These are phyloP conservation scores for Didymella segeticola DNA, from an alignment of 2,329 filamentous ascomycete genomes.

Conservation along the genomic window DNA sequence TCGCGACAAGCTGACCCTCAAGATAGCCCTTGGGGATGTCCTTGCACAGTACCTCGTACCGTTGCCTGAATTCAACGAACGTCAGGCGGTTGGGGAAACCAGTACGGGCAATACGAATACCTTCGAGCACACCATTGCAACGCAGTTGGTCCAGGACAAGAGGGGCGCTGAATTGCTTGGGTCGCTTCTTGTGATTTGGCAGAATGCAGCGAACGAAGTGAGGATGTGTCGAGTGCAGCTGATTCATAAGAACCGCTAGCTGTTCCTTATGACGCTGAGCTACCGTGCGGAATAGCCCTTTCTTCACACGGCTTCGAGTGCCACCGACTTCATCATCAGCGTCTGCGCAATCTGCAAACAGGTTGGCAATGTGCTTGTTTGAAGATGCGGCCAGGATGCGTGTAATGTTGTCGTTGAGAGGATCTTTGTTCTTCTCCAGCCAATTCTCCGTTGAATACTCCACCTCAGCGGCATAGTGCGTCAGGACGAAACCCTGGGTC, in stretches of 20 bases:
- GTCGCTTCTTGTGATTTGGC: conserved; percentile 96
- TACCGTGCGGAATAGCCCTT: conserved; percentile 94
- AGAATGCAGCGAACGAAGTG: conserved; percentile 98
- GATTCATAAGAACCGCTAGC: conserved; percentile 92
- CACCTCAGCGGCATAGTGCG: conserved; percentile 96
- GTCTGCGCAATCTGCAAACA: conserved; percentile 90
- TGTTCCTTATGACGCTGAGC: conserved; percentile 98
- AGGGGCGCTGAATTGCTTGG: conserved; percentile 88
- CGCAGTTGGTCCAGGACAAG: conserved; percentile 97
- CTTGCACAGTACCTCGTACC: conserved; percentile 93
- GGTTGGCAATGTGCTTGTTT: conserved; percentile 79
- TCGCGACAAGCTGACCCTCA: conserved; percentile 85
- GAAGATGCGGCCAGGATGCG: conserved; percentile 81
- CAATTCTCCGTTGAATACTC: conserved; percentile 95
- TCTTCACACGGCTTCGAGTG: conserved; percentile 84
- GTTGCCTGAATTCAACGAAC: conserved; percentile 92
- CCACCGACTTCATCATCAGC: conserved; percentile 74
- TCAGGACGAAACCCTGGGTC: conserved; percentile 91
- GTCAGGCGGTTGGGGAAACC: conserved; percentile 93
- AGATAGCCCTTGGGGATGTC: conserved; percentile 86
- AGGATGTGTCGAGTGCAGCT: conserved; percentile 94
- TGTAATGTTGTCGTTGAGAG: conserved; percentile 95
- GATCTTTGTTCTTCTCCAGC: conserved; percentile 99
- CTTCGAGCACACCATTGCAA: conserved; percentile 98
- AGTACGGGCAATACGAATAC: conserved; percentile 94